Base-by-base conservation (phyloP, 1,284 basidiomycete genomes). In the Pyrrhoderma noxium region DNA sequence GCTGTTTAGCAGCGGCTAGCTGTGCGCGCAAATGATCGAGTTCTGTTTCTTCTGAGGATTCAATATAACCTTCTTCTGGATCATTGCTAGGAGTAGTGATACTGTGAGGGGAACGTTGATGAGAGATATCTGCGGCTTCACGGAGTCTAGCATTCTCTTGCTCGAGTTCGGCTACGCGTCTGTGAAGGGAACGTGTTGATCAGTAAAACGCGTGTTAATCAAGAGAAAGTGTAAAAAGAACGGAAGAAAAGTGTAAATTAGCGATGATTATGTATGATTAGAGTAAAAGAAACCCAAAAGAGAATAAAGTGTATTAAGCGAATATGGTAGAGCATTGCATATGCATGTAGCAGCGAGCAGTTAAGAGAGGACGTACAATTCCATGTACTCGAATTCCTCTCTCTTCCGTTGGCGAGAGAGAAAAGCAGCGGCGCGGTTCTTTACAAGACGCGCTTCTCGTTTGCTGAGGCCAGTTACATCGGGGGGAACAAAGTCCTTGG, bases 371-470 rank as follows among this genome's bases (percentile, higher is more conserved):
- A 73, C 77, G 70, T 73, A 91, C 85, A 85, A 69, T 74, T 93
- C 90, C 82, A 93, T 90, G 64, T 69, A 74, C 68, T 93, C 90
- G 62, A 93, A 94, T 70, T 93, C 91, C 69, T 93, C 90, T 55
- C 90, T 82, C 70, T 93, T 93, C 61, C 90, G 77, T 68, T 93
- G 90, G 62, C 90, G 76, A 65, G 83, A 87, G 60, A 93, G 80
- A 72, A 93, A 93, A 49, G 90, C 90, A 9, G 90, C 90, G 11
- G 90, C 90, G 50, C 90, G 79, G 70, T 93, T 93, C 75, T 93
- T 94, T 55, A 93, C 88, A 9, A 93, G 77, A 51, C 90, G 80
- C 49, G 91, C 90, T 69, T 93, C 90, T 52, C 89, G 85, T 69
- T 93, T 93, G 72, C 77, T 84, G 54, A 93, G 77, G 45, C 90